These are phyloP conservation scores for Aaosphaeria pasadenensis DNA, from an alignment of 2,329 filamentous ascomycete genomes.

Conservation along the genomic window DNA sequence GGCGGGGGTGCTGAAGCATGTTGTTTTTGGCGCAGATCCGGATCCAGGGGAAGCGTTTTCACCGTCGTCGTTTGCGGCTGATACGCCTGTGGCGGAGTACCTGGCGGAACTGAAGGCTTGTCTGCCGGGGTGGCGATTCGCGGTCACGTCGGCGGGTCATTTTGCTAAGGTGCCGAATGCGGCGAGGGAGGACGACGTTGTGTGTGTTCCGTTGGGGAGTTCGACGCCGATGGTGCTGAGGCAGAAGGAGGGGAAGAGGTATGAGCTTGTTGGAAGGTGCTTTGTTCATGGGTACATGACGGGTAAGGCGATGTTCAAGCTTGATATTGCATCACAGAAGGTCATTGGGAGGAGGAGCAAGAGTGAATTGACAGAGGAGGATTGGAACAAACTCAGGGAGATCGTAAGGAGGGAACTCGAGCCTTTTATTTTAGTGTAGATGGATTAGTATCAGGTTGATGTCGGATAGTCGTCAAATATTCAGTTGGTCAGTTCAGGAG, in stretches of 20 bases:
- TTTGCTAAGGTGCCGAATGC: constrained; percentile 1
- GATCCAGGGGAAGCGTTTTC: not conserved
- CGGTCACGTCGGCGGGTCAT: not conserved
- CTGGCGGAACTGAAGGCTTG: not conserved
- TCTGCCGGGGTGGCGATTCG: constrained; percentile 1
- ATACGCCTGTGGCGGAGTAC: not conserved
- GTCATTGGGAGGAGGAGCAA: not conserved
- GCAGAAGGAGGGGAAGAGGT: not conserved
- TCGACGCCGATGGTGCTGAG: not conserved
- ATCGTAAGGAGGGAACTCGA: not conserved
- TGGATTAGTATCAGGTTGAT: not conserved
- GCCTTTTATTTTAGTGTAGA: not conserved
- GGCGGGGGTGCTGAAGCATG: not conserved
- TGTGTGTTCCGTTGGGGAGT: constrained; percentile 1
- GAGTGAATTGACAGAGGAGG: not conserved
- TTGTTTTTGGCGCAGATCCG: not conserved
- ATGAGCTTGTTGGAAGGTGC: not conserved
- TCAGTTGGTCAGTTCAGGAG: too few species aligned
- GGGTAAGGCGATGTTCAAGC: not conserved
- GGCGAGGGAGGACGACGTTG: not conserved
- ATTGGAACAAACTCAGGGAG: not conserved
- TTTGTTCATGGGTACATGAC: not conserved
- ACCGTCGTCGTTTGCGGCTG: not conserved
- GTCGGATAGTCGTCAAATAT: not conserved
- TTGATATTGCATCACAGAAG: not conserved